phyloP scores from a whole-genome alignment of 331 rosid species.

The Prunus yedoensis region DNA sequence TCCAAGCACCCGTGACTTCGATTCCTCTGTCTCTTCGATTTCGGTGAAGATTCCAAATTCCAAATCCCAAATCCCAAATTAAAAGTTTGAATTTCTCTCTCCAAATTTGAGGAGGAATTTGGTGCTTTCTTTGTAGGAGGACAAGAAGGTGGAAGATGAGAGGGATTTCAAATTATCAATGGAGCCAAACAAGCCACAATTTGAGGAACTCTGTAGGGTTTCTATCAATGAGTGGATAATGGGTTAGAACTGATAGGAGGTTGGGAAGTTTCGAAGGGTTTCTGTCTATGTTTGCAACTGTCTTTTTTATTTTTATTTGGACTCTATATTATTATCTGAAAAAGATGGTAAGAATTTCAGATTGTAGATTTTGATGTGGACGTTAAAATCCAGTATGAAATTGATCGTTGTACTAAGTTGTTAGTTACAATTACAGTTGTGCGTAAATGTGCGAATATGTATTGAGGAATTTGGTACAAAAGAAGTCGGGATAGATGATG shows the following conservation, averaged over 20 bases:
- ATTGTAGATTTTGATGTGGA: neutral
- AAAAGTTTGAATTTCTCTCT: no score
- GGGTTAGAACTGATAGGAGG: neutral
- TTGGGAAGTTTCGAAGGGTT: neutral
- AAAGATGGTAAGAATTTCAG: neutral
- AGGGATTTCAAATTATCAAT: no score
- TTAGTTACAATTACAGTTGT: no score
- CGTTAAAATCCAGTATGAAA: neutral
- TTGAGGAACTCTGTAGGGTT: neutral
- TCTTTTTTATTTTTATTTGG: neutral
- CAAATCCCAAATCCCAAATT: neutral
- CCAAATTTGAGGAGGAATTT: neutral
- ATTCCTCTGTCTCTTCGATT: neutral
- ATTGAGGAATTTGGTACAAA: no score
- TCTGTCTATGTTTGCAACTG: no score
- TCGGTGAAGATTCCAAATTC: neutral
- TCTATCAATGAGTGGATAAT: neutral
- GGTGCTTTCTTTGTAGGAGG: neutral
- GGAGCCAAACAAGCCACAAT: no score
- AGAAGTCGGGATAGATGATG: no score
- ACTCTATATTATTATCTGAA: neutral
- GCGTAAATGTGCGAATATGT: no score
- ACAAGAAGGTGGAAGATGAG: neutral
- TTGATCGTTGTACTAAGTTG: no score
- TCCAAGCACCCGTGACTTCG: neutral